These are phyloP conservation scores for Saussurea involucrata DNA, from an alignment of 129 eudicot genomes.

Conservation along the genomic window DNA sequence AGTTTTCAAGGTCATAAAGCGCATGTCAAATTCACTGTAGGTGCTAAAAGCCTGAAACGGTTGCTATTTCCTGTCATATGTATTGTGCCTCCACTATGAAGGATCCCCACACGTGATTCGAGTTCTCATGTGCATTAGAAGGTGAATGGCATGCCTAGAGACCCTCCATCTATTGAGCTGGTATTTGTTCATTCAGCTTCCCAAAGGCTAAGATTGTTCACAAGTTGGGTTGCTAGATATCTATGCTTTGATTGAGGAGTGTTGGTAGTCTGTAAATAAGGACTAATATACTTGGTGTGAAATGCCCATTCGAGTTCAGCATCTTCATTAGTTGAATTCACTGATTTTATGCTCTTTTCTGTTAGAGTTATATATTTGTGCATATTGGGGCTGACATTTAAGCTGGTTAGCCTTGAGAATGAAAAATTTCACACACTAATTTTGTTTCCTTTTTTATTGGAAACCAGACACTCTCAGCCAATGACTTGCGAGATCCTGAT, in stretches of 20 bases:
- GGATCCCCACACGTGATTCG: neutral
- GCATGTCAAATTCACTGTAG: neutral
- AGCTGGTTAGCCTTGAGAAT: neutral
- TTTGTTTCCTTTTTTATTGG: slow-evolving; percentile 4
- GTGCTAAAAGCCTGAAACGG: neutral
- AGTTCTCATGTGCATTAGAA: neutral
- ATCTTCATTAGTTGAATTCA: neutral
- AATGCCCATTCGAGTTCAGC: neutral
- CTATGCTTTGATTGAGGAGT: neutral
- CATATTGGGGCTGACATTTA: neutral
- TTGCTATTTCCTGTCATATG: neutral
- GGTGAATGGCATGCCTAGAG: neutral
- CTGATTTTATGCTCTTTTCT: neutral
- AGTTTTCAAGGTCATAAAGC: neutral
- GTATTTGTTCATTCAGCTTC: neutral
- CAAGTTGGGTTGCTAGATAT: neutral
- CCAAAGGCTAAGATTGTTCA: neutral
- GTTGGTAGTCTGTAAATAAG: neutral
- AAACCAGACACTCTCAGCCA: slow-evolving; percentile 80
- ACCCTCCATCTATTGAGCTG: neutral
- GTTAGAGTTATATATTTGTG: neutral
- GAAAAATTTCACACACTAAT: neutral
- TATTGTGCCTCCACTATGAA: neutral
- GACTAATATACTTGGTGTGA: neutral
- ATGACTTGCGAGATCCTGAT: slow-evolving; percentile 85